Conservation (phyloP, 768 basidiomycete species). For the Tricholoma saponaceum region DNA sequence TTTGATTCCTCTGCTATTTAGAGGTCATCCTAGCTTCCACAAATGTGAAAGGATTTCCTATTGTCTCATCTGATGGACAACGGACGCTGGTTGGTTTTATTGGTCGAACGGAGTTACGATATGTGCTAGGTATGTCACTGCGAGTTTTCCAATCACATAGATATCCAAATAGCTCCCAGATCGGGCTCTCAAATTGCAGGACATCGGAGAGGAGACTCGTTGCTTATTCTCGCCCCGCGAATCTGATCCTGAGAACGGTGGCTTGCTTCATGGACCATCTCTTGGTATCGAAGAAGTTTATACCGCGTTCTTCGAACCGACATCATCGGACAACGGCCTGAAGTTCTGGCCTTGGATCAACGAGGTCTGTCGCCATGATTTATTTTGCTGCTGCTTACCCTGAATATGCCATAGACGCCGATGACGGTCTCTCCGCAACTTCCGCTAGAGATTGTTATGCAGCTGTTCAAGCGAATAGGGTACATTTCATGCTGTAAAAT, state of each 20-base stretch:
- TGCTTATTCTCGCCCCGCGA: conserved; percentile 66
- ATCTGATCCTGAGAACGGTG: conserved; percentile 49
- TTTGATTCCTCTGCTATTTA: conserved; percentile 23
- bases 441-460: conserved; percentile 95
- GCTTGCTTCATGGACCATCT: conserved; percentile 44
- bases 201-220: conserved; percentile 56
- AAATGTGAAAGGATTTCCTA: conserved; percentile 87
- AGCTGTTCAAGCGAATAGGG: conserved; percentile 98
- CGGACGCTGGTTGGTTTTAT: conserved; percentile 81
- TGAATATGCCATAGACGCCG: conserved; percentile 53
- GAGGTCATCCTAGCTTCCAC: conserved; percentile 71
- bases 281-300: conserved; percentile 62
- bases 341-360: conserved; percentile 92
- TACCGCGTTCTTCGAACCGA: conserved; percentile 56
- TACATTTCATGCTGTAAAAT: conserved; percentile 36
- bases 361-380: conserved; percentile 51
- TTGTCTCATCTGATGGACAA: conserved; percentile 62
- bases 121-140: conserved; percentile 66
- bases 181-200: conserved; percentile 60
- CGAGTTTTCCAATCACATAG: background rate
- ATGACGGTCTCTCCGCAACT: conserved; percentile 89
- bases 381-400: background rate
- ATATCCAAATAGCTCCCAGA: conserved; percentile 40
- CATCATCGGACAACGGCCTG: conserved; percentile 51
- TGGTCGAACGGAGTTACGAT: conserved; percentile 77